A percentile compares a stretch with the other conserved stretches of the same genome.
Conservation (phyloP, 345 rosid species). For the Nasturtium officinale region DNA sequence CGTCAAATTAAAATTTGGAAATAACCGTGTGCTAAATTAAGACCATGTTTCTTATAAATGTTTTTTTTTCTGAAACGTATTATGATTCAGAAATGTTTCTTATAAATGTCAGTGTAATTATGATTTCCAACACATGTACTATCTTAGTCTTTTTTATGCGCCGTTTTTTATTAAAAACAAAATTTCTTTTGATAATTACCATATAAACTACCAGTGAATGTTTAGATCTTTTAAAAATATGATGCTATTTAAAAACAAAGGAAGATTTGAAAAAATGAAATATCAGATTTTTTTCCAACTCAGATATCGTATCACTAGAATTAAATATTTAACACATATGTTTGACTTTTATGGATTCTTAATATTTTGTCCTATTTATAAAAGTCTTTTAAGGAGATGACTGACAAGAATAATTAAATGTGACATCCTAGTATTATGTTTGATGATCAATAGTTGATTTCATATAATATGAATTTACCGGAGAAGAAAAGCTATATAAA, state of each 20-base stretch:
- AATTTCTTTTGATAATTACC: not conserved
- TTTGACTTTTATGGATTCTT: constrained; percentile 7
- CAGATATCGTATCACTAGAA: not conserved
- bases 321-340: not conserved
- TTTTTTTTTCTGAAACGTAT: not conserved
- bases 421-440: not conserved
- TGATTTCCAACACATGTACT: not conserved
- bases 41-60: not conserved
- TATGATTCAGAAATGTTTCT: too few species aligned
- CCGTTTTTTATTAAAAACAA: not conserved
- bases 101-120: not conserved
- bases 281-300: not conserved
- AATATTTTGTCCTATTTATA: not conserved
- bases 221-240: too few species aligned
- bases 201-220: too few species aligned
- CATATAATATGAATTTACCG: not conserved
- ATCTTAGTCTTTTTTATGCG: too few species aligned
- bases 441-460: not conserved
- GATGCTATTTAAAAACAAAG: not conserved
- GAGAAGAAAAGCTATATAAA: not conserved
- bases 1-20: not conserved
- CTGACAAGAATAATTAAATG: too few species aligned
- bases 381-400: not conserved
- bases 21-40: not conserved
- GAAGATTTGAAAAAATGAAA: not conserved